Evolutionary conservation across 257 asterid genomes (phyloP), one percentile per base, ranked within the genome.

Genomic region (Eucommia ulmoides): DNA sequence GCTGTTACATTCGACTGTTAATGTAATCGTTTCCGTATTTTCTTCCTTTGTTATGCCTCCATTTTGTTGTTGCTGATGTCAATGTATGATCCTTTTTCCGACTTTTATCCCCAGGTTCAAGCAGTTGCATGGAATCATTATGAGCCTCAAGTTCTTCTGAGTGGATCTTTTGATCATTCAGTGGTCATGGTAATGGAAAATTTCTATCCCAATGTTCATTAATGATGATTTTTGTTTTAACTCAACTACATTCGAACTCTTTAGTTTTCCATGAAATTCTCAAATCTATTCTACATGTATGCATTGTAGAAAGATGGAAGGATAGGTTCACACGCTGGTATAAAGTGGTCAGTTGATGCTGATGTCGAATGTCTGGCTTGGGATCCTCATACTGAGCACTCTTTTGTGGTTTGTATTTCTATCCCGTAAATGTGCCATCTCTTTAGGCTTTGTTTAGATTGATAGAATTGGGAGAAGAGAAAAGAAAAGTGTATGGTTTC

Each of bases 341-440:
- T 67, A 63, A 81, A 66, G 52, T 86, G 94, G 76, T 24, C 77
- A 8, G 83, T 86, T 53, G 71, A 64, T 17, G 79, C 84, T 61
- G 89, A 91, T 45, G 94, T 91, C 54, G 96, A 91, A 71, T 67
- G 86, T 68, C 58, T 91, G 79, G 92, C 81, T 33, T 91, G 96
- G 96, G 94, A 91, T 65, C 96, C 95, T 3, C 94, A 81, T 62
- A 69, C 80, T 7, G 84, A 77, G 73, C 80, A 86, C 66, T 83
- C 87, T 4, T 86, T 86, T 75, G 89, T 79, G 98, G 98, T 85
- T 20, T 49, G 94, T 78, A 24, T 35, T 49, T 23, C 10, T 1
- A 12, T 52, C 20, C 20, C 19, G 3, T 0, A 18, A 16, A 1
- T 42, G 20, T n/a, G n/a, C n/a, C n/a, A n/a, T n/a, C n/a, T n/a